Conservation (phyloP, 352 stramenopile species). For the Blastocystis sp. region DNA sequence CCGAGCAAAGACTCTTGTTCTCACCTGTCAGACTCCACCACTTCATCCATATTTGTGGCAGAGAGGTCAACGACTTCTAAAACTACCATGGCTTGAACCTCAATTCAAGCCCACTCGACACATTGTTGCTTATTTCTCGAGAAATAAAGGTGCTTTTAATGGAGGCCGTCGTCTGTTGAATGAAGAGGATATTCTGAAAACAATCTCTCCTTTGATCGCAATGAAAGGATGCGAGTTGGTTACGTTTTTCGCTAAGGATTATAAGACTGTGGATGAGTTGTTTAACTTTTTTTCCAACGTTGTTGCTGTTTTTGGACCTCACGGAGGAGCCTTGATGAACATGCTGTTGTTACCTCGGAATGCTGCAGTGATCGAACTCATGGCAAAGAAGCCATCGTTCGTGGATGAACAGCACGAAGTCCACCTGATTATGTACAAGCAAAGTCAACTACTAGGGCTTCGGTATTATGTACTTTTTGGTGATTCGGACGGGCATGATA, state of each 20-base stretch:
- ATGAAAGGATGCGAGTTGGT: conserved; percentile 18
- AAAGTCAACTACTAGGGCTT: conserved; percentile 7
- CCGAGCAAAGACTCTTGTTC: not conserved
- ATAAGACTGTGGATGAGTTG: not conserved
- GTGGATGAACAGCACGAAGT: conserved; percentile 1
- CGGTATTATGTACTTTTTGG: not conserved
- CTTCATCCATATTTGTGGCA: conserved; percentile 58
- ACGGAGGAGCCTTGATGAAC: conserved; percentile 54
- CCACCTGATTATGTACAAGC: conserved; percentile 10
- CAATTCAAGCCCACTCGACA: not conserved
- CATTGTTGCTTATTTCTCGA: conserved; percentile 36
- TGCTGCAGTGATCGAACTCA: conserved; percentile 30
- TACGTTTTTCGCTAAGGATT: conserved; percentile 24
- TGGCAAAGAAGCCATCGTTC: conserved; percentile 28
- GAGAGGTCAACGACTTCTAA: conserved; percentile 26
- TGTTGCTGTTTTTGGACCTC: conserved; percentile 10
- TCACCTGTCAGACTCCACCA: conserved; percentile 39
- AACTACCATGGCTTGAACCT: conserved; percentile 6
- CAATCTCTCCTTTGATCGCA: not conserved
- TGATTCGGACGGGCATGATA: no score
- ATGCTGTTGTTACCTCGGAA: conserved; percentile 29
- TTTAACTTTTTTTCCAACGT: conserved; percentile 40
- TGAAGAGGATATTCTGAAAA: not conserved
- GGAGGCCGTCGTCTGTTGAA: conserved; percentile 26
- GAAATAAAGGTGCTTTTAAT: not conserved